Conservation (phyloP, 768 basidiomycete genomes). For the Termitomyces sp. region DNA sequence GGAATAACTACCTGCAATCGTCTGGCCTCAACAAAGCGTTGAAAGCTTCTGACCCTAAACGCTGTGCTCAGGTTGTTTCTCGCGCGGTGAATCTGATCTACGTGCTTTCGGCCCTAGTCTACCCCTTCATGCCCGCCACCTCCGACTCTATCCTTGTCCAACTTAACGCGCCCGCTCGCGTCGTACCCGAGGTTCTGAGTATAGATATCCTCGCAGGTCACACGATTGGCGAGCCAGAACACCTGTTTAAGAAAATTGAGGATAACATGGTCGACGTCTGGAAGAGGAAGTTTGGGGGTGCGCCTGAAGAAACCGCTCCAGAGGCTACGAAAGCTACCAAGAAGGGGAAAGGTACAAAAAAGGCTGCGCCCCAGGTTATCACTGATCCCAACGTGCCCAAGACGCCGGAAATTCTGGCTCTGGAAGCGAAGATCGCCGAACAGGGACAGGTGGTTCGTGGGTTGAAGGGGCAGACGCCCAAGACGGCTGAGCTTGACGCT, state of each 20-base stretch:
- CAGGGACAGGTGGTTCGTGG: constrained; percentile 73
- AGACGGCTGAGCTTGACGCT: constrained; percentile 55
- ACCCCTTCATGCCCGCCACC: constrained; percentile 96
- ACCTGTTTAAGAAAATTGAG: constrained; percentile 93
- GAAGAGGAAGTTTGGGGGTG: constrained; percentile 76
- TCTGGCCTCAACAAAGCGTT: constrained; percentile 89
- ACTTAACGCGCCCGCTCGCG: constrained; percentile 83
- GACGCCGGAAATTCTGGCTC: constrained; percentile 62
- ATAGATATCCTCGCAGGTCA: constrained; percentile 88
- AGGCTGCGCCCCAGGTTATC: constrained; percentile 35
- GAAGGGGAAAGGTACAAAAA: constrained; percentile 54
- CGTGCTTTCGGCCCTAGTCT: constrained; percentile 73
- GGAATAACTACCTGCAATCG: constrained; percentile 93
- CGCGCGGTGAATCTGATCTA: constrained; percentile 94
- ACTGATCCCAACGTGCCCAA: constrained; percentile 48
- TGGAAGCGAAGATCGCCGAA: constrained; percentile 69
- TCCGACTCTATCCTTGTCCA: constrained; percentile 77
- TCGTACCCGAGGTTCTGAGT: constrained; percentile 65
- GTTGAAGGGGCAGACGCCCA: constrained; percentile 61
- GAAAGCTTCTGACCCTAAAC: constrained; percentile 71
- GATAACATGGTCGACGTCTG: constrained; percentile 84
- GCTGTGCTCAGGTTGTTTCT: constrained; percentile 87
- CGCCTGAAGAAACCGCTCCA: constrained; percentile 24
- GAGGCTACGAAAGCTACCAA: constrained; percentile 39
- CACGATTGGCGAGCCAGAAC: constrained; percentile 75